These are phyloP conservation scores for Tetrahymena elliotti DNA, from an alignment of 73 alveolate species.

Conservation along the genomic window DNA sequence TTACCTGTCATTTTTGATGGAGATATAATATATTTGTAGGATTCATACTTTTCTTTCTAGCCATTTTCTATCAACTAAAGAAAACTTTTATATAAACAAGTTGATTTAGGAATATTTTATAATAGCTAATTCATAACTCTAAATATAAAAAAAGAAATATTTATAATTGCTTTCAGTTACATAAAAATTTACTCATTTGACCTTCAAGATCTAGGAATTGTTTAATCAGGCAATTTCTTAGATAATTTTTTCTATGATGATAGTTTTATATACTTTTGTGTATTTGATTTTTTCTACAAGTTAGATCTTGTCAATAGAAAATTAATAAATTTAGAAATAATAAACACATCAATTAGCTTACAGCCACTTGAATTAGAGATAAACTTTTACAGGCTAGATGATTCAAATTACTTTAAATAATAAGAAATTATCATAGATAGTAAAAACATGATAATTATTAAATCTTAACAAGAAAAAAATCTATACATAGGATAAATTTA, in stretches of 20 bases:
- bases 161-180: not conserved
- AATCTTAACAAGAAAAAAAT: not conserved
- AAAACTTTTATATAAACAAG: not conserved
- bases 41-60: too few relatives aligned
- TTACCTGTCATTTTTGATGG: not conserved
- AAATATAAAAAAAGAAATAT: not conserved
- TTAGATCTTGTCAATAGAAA: not conserved
- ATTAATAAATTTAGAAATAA: too few relatives aligned
- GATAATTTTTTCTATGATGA: not conserved
- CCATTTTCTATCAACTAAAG: not conserved
- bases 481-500: not conserved
- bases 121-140: not conserved
- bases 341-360: not conserved
- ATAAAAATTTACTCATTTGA: not conserved
- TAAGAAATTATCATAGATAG: not conserved
- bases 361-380: not conserved
- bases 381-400: not conserved
- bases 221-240: not conserved
- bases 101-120: not conserved
- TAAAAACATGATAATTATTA: not conserved
- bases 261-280: not conserved
- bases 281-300: not conserved
- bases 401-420: not conserved
- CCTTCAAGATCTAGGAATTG: not conserved
- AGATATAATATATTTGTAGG: not conserved